Percentiles rank a stretch among this genome's conserved stretches.
Evolutionary conservation across 345 rosid genomes (phyloP).

Genomic region (Linum usitatissimum): DNA sequence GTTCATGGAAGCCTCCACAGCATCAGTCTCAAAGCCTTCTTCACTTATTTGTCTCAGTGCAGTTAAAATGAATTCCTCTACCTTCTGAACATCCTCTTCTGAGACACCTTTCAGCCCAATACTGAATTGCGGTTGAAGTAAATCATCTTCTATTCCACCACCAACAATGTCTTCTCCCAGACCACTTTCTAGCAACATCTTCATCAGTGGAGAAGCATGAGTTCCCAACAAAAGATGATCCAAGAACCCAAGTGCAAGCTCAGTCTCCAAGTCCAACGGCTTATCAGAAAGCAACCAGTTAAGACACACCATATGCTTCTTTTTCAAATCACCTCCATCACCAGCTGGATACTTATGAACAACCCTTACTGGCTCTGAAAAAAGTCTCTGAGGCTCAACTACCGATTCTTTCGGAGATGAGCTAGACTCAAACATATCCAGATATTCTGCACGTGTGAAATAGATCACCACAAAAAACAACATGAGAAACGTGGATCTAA

Average conservation of each 20-base stretch:
- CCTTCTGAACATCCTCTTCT: conserved; percentile 57
- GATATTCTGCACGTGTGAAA: conserved; percentile 50
- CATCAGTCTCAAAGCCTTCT: conserved; percentile 82
- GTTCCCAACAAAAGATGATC: conserved; percentile 94
- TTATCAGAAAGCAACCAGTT: conserved; percentile 86
- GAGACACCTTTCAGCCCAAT: conserved; percentile 86
- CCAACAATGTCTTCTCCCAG: conserved; percentile 90
- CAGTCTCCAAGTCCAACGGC: conserved; percentile 81
- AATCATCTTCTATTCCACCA: conserved; percentile 87
- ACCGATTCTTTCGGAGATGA: conserved; percentile 54
- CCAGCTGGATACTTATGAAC: conserved; percentile 83
- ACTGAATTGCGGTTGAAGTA: conserved; percentile 91
- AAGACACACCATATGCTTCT: conserved; percentile 91
- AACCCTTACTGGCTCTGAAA: conserved; percentile 61
- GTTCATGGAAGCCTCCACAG: conserved; percentile 98
- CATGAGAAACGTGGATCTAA: not conserved
- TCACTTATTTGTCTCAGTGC: conserved; percentile 65
- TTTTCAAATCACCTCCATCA: conserved; percentile 63
- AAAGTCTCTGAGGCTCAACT: conserved; percentile 48
- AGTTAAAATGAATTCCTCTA: conserved; percentile 64
- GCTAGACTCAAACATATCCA: conserved; percentile 63
- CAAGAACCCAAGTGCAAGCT: conserved; percentile 77
- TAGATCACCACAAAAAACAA: not conserved
- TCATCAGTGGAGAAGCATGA: conserved; percentile 93
- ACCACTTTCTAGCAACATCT: conserved; percentile 85